phyloP scores from a whole-genome alignment of 208 protist genomes.

The Vickermania ingenoplastis region DNA sequence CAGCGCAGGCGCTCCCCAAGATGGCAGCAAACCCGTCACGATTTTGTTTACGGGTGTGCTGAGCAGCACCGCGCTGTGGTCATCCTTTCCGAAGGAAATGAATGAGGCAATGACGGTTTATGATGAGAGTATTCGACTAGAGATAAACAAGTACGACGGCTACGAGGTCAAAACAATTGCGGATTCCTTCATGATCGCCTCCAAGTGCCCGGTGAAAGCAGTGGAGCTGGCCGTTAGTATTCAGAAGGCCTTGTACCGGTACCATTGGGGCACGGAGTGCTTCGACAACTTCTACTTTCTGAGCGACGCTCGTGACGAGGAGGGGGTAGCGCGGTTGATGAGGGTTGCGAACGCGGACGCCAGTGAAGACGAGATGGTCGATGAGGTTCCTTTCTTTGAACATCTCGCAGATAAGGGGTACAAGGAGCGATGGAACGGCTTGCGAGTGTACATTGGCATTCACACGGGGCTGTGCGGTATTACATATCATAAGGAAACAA shows the following conservation, averaged over 20 bases:
- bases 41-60: conserved; percentile 75
- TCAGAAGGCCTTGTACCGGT: conserved; percentile 34
- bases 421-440: conserved; percentile 1
- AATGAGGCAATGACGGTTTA: conserved; percentile 46
- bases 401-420: neutral
- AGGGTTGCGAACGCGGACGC: too few relatives aligned
- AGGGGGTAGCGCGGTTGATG: too few relatives aligned
- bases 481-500: neutral
- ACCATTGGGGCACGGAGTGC: conserved; percentile 52
- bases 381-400: too few relatives aligned
- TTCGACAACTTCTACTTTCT: conserved; percentile 24
- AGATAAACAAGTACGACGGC: conserved; percentile 48
- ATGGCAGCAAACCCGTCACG: conserved; percentile 25
- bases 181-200: conserved; percentile 80
- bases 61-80: conserved; percentile 74
- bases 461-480: neutral
- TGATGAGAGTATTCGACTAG: conserved; percentile 52
- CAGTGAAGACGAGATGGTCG: neutral
- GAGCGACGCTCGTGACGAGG: conserved; percentile 9
- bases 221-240: conserved; percentile 36
- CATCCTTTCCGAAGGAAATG: conserved; percentile 46
- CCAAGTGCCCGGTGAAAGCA: conserved; percentile 28
- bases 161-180: conserved; percentile 85
- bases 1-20: conserved; percentile 37
- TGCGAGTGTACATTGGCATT: conserved; percentile 1